A percentile compares a stretch with the other conserved stretches of the same genome.
Conservation (phyloP, 164 flowering plant species). For the Aristolochia californica region DNA sequence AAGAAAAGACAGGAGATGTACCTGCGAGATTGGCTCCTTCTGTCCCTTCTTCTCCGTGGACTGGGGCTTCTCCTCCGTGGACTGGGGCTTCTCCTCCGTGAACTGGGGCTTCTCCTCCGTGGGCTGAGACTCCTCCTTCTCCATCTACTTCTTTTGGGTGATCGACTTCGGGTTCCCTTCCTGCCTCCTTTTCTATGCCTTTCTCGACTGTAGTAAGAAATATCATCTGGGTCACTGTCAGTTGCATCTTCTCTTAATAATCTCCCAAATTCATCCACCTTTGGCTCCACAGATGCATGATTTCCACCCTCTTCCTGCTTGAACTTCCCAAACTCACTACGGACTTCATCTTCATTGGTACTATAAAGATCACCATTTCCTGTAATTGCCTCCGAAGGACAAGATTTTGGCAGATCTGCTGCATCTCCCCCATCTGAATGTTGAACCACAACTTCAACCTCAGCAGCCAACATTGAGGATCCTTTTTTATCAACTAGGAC, state of each 20-base stretch:
- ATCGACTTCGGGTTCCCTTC: conserved; percentile 39
- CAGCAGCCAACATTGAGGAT: no score
- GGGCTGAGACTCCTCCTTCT: conserved; percentile 51
- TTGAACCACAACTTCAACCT: no score
- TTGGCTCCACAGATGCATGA: conserved; percentile 13
- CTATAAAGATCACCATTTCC: conserved; percentile 10
- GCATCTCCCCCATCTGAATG: neutral
- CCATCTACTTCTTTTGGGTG: conserved; percentile 46
- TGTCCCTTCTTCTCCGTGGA: conserved; percentile 57
- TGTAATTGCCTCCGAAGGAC: neutral
- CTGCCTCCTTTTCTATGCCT: conserved; percentile 44
- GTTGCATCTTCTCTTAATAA: conserved; percentile 49
- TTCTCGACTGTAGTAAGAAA: conserved; percentile 6
- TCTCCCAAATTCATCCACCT: conserved; percentile 89
- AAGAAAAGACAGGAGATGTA: conserved; percentile 11
- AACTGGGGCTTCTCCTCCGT: conserved; percentile 54
- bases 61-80: conserved; percentile 57
- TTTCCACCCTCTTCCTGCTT: conserved; percentile 18
- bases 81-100: conserved; percentile 40
- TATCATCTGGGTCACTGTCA: conserved; percentile 77
- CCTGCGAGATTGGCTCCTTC: conserved; percentile 77
- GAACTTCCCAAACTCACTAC: conserved; percentile 10
- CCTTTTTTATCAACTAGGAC: neutral
- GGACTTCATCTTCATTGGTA: conserved; percentile 15
- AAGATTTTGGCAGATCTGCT: no score